These are phyloP conservation scores for Fusarium continuum DNA, from an alignment of 2,329 filamentous ascomycete species.

Conservation along the genomic window DNA sequence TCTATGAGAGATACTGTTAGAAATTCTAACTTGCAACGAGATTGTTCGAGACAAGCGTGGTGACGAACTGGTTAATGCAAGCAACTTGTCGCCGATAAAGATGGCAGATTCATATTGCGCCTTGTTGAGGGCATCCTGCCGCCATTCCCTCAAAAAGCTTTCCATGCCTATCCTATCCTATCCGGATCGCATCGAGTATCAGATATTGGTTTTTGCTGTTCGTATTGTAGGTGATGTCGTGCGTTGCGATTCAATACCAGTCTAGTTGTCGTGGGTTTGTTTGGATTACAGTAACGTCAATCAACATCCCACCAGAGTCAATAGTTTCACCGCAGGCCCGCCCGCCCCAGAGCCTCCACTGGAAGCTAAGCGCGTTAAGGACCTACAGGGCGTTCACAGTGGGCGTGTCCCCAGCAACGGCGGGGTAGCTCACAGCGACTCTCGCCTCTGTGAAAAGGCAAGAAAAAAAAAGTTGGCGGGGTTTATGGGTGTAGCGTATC, in stretches of 20 bases:
- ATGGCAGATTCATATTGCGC: slow-evolving; percentile 97
- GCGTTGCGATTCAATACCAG: background rate
- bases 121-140: slow-evolving; percentile 93
- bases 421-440: slow-evolving; percentile 44
- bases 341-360: background rate
- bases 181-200: background rate
- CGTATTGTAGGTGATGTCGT: background rate
- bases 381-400: slow-evolving; percentile 30
- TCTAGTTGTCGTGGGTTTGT: slow-evolving; percentile 17
- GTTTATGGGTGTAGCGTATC: slow-evolving; percentile 34
- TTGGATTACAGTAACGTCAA: slow-evolving; percentile 19
- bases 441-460: slow-evolving; percentile 5
- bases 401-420: slow-evolving; percentile 40
- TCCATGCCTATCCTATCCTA: slow-evolving; percentile 70
- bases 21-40: background rate
- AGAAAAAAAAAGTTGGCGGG: slow-evolving; percentile 36
- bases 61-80: slow-evolving; percentile 87
- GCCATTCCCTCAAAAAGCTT: slow-evolving; percentile 91
- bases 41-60: background rate
- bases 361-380: slow-evolving; percentile 35
- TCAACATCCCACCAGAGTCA: slow-evolving; percentile 39
- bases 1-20: slow-evolving; percentile 60
- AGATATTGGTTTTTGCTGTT: background rate
- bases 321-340: slow-evolving; percentile 28
- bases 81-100: slow-evolving; percentile 95